Conservation (phyloP, 148 eudicot species). For the Silene uniflora region DNA sequence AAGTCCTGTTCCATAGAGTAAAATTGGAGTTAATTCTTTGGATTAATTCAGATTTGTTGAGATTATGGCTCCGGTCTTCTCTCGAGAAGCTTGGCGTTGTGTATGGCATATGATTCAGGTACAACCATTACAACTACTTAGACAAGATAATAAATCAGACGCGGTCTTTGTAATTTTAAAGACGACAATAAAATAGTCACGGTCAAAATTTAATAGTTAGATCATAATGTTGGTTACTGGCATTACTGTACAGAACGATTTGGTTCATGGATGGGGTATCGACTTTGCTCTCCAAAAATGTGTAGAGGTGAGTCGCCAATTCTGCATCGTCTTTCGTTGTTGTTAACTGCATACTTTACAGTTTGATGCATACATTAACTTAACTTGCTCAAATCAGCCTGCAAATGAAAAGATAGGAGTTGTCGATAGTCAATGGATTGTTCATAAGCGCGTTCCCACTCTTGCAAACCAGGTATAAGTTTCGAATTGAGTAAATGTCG, state of each 20-base stretch:
- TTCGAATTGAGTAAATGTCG: too few relatives aligned
- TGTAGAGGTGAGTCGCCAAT: slow-evolving; percentile 54
- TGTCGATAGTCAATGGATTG: slow-evolving; percentile 89
- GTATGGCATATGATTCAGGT: slow-evolving; percentile 96
- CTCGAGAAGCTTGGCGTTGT: slow-evolving; percentile 86
- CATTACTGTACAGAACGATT: slow-evolving; percentile 79
- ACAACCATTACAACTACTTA: not conserved
- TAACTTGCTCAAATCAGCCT: slow-evolving; percentile 43
- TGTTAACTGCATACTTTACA: too few relatives aligned
- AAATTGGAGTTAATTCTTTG: not conserved
- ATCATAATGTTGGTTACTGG: not conserved
- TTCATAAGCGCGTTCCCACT: slow-evolving; percentile 68
- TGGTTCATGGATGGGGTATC: slow-evolving; percentile 98
- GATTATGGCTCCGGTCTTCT: slow-evolving; percentile 97
- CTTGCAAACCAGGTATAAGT: slow-evolving; percentile 65
- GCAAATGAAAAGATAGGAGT: slow-evolving; percentile 85
- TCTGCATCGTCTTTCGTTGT: not conserved
- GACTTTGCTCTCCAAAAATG: slow-evolving; percentile 80
- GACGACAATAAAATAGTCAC: not conserved
- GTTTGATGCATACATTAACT: not conserved
- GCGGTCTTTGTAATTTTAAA: too few relatives aligned
- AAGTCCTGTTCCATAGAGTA: too few relatives aligned
- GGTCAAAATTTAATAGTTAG: too few relatives aligned
- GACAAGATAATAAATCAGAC: too few relatives aligned
- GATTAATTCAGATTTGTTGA: slow-evolving; percentile 64